Base-by-base conservation (phyloP, 1,139 yeast species). In the Yamadazyma spencermartinsiae region DNA sequence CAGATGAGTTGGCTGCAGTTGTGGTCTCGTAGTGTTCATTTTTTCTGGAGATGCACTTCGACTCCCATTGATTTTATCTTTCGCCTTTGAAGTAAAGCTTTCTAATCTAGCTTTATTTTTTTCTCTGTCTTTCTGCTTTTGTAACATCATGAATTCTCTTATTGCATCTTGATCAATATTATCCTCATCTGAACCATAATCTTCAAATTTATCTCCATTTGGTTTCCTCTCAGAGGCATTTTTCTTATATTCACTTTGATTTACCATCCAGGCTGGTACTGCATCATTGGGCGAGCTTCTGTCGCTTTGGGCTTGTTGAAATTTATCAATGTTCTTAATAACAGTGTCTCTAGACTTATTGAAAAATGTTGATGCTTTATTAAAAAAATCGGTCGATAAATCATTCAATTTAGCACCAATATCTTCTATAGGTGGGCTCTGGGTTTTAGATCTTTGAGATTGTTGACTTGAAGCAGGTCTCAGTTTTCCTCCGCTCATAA, bases 241-340 rank as follows among this genome's bases (percentile, higher is more conserved):
- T n/a, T 54, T 50, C 41, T 72, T 76, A 54, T 78, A 74, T 51
- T 55, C 68, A 33, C 62, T 71, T 52, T 76, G 82, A 45, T 77
- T 74, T 42, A 69, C 72, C 92, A 87, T 83, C 96, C 96, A 87
- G 3, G 84, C 80, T 0, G 96, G 96, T 43, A 74, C 63, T 12
- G 76, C 75, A 39, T 71, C 71, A 35, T 57, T 38, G 3, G 45
- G 36, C 44, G 38, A 63, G 4, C 43, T 20, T 30, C 45, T 36
- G 5, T 39, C 39, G 15, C 23, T 19, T 58, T 64, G 44, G 18
- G 39, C 48, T 11, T 57, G 58, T 45, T 79, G 79, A 47, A 82
- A 77, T 51, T 76, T 78, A 40, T 80, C 86, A 31, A 85, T 65
- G 30, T 86, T 86, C 50, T 80, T 79, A 49, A 79, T 74, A 4